A percentile compares a stretch with the other conserved stretches of the same genome.
Evolutionary conservation across 108 stramenopile species (phyloP).

Genomic region (Asterionellopsis glacialis): DNA sequence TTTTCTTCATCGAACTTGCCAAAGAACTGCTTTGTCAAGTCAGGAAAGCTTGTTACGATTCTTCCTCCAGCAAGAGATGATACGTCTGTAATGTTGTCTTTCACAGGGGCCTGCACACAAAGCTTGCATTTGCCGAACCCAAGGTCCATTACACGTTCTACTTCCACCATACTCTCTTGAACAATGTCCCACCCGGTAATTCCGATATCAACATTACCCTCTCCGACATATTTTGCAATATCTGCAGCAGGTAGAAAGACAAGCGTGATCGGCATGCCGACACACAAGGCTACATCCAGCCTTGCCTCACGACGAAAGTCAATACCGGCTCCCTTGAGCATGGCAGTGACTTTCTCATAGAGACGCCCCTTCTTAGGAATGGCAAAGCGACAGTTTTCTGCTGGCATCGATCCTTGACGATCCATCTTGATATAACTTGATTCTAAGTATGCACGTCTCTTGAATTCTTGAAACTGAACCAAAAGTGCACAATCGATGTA

Average conservation of each 20-base stretch:
- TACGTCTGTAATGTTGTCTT: conserved; percentile 61
- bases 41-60: conserved; percentile 94
- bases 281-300: conserved; percentile 84
- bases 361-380: conserved; percentile 97
- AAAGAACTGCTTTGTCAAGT: conserved; percentile 86
- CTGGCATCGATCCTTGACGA: conserved; percentile 13
- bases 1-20: conserved; percentile 58
- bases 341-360: conserved; percentile 82
- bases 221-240: conserved; percentile 94
- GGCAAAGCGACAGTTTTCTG: conserved; percentile 78
- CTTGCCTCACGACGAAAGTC: conserved; percentile 85
- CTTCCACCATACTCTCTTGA: conserved; percentile 69
- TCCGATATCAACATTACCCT: conserved; percentile 94
- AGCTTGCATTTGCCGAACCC: conserved; percentile 95
- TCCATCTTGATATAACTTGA: neutral
- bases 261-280: conserved; percentile 83
- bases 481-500: too few species aligned
- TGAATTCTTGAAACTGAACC: too few species aligned
- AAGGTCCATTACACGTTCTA: conserved; percentile 84
- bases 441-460: too few species aligned
- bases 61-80: conserved; percentile 80
- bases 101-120: conserved; percentile 91
- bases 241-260: conserved; percentile 95
- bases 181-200: conserved; percentile 92
- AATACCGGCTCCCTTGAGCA: conserved; percentile 92